Conservation (phyloP, 306 rosid genomes). For the Casuarina cunninghamiana region DNA sequence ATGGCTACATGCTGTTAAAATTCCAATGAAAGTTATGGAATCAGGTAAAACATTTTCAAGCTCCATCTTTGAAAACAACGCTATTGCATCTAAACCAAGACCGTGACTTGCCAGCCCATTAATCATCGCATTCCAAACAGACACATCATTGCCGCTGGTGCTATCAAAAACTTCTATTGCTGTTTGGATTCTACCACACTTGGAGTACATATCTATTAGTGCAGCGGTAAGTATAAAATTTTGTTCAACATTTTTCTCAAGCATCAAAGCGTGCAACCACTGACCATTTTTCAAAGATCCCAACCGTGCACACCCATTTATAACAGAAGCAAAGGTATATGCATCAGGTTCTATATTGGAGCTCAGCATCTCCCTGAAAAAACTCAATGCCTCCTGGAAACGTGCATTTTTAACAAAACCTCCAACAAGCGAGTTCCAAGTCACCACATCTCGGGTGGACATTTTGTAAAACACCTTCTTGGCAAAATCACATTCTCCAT, state of each 20-base stretch:
- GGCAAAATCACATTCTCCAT: conserved; percentile 52
- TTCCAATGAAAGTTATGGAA: conserved; percentile 59
- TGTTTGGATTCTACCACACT: conserved; percentile 60
- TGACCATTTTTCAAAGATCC: conserved; percentile 53
- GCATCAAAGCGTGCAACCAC: conserved; percentile 62
- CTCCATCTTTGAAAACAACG: conserved; percentile 59
- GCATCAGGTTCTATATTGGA: conserved; percentile 60
- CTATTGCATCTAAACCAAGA: conserved; percentile 52
- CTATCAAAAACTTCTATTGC: conserved; percentile 48
- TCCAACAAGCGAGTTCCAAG: conserved; percentile 68
- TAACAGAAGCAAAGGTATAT: conserved; percentile 62
- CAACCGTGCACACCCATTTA: conserved; percentile 58
- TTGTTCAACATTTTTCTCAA: conserved; percentile 44
- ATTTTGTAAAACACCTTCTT: conserved; percentile 51
- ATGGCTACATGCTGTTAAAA: conserved; percentile 68
- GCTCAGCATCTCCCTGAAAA: conserved; percentile 45
- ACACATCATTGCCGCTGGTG: conserved; percentile 41
- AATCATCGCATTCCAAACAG: conserved; percentile 78
- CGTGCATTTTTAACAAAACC: conserved; percentile 56
- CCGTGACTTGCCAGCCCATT: conserved; percentile 71
- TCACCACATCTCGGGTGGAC: conserved; percentile 47
- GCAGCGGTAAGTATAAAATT: conserved; percentile 61
- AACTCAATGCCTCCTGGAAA: conserved; percentile 39
- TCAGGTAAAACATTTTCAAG: conserved; percentile 51
- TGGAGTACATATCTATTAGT: conserved; percentile 65